Conservation (phyloP, 2,329 filamentous ascomycete genomes). For the Harringtonia aguacate region DNA sequence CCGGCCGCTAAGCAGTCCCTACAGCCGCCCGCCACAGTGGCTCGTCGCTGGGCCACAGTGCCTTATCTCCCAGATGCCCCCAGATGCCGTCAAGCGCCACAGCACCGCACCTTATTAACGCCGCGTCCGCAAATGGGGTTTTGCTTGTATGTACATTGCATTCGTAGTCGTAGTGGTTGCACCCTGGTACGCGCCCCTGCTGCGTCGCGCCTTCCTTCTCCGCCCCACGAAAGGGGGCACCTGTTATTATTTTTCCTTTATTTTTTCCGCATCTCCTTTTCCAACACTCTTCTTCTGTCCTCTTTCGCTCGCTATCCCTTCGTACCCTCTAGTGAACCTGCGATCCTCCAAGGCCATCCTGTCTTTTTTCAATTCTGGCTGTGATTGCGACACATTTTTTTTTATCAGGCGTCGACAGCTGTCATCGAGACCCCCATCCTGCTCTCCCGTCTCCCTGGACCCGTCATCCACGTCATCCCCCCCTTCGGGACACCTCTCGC, state of each 20-base stretch:
- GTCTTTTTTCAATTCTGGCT: background rate
- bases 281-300: background rate
- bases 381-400: too few relatives aligned
- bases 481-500: background rate
- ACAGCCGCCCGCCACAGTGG: too few relatives aligned
- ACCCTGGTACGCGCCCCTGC: background rate
- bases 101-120: too few relatives aligned
- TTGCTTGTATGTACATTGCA: background rate
- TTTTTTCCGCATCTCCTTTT: constrained; percentile 3
- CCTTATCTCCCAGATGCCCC: too few relatives aligned
- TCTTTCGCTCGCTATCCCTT: background rate
- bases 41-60: too few relatives aligned
- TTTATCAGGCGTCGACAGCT: background rate
- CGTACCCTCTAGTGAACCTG: background rate
- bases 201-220: constrained; percentile 1
- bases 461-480: too few relatives aligned
- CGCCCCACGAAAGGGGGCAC: constrained; percentile 4
- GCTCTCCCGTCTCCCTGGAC: background rate
- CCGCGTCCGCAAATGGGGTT: too few relatives aligned
- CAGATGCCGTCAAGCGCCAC: too few relatives aligned
- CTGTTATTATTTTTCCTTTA: background rate
- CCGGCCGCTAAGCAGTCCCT: too few relatives aligned
- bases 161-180: background rate
- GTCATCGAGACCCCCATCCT: background rate
- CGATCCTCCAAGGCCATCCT: background rate